A percentile compares a stretch with the other conserved stretches of the same genome.
Evolutionary conservation across 768 basidiomycete genomes (phyloP).

Genomic region (Cystofilobasidium macerans): DNA sequence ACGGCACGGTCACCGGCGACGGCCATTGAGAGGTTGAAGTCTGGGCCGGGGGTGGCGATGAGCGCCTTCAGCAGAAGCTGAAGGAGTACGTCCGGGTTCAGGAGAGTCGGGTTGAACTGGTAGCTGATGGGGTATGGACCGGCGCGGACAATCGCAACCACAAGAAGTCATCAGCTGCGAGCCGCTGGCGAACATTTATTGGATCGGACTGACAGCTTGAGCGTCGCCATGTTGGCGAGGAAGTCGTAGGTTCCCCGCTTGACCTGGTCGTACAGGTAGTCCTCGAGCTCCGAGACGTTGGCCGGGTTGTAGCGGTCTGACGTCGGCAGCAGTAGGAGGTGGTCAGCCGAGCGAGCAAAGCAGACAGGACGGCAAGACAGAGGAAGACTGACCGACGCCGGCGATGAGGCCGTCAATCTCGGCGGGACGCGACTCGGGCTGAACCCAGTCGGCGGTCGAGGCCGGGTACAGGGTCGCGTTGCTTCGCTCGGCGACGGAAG

Average conservation of each 20-base stretch:
- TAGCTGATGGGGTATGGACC: constrained; percentile 47
- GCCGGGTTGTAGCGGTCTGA: constrained; percentile 94
- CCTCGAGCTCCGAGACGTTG: constrained; percentile 85
- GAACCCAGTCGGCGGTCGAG: constrained; percentile 33
- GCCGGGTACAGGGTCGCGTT: constrained; percentile 29
- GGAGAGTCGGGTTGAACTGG: constrained; percentile 88
- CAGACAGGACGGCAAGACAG: background rate
- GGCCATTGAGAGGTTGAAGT: constrained; percentile 88
- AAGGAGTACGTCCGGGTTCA: constrained; percentile 83
- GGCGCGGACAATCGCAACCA: background rate
- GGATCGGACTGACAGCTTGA: constrained; percentile 59
- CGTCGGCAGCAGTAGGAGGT: background rate
- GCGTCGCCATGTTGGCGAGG: constrained; percentile 83
- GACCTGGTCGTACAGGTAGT: constrained; percentile 91
- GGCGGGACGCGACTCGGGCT: constrained; percentile 64
- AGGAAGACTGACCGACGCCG: constrained; percentile 58
- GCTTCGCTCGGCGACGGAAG: constrained; percentile 29
- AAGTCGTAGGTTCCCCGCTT: constrained; percentile 84
- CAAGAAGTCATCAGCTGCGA: background rate
- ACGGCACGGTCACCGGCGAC: constrained; percentile 40
- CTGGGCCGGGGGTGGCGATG: constrained; percentile 70
- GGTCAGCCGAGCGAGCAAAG: background rate
- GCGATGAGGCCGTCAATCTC: constrained; percentile 84
- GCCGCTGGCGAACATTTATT: background rate
- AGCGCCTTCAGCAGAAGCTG: constrained; percentile 90